Percentiles rank a stretch among this genome's conserved stretches.
Conservation (phyloP, 768 basidiomycete species). For the Nidularia pulvinata region DNA sequence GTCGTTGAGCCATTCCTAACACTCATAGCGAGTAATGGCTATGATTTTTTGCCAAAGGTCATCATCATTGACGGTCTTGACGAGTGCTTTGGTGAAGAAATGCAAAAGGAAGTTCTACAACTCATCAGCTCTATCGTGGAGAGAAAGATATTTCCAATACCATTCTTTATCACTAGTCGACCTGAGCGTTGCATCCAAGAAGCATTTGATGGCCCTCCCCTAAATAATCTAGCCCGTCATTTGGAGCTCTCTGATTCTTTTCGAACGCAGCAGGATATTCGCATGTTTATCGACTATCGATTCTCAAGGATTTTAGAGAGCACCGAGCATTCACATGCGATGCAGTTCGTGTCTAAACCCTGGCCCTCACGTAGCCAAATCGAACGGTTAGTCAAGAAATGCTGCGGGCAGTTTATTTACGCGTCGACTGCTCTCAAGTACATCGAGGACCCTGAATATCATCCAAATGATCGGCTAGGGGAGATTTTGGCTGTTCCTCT, state of each 20-base stretch:
- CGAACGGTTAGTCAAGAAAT: constrained; percentile 6
- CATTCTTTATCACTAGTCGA: constrained; percentile 22
- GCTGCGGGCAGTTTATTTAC: constrained; percentile 24
- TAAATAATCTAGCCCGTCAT: background rate
- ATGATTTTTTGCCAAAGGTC: constrained; percentile 2
- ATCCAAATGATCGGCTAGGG: background rate
- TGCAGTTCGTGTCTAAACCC: background rate
- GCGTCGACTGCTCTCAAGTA: constrained; percentile 21
- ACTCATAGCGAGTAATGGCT: background rate
- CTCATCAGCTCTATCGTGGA: constrained; percentile 17
- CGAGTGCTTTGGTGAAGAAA: constrained; percentile 8
- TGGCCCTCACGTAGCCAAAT: background rate
- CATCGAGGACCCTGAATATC: constrained; percentile 7
- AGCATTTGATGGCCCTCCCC: background rate
- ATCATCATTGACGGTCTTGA: constrained; percentile 16
- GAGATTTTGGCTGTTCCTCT: background rate
- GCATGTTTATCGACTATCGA: background rate
- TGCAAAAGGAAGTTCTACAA: constrained; percentile 5
- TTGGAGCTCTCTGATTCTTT: background rate
- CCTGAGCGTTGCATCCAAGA: constrained; percentile 19
- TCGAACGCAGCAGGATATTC: constrained; percentile 4
- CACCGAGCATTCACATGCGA: background rate
- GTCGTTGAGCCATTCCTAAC: background rate
- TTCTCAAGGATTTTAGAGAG: background rate
- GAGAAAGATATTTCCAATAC: constrained; percentile 17